Evolutionary conservation across 2,329 filamentous ascomycete species (phyloP), one percentile per base, ranked within the genome.

Genomic region (Neopestalotiopsis clavispora): DNA sequence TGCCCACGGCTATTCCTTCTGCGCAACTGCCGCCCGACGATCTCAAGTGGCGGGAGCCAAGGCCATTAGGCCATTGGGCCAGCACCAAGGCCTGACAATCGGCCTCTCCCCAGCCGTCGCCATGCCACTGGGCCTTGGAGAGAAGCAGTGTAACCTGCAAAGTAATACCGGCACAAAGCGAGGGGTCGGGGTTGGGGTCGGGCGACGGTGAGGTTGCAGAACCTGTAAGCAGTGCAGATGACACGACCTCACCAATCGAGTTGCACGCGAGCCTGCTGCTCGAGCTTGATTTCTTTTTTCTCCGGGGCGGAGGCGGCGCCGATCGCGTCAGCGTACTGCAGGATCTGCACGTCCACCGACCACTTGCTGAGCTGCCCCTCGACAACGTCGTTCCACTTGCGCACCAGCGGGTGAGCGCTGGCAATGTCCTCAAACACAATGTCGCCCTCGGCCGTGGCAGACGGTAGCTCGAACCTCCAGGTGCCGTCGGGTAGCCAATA

Each of bases 401-500:
- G 79, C 52, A 94, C 77, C 64, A 94, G 72, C 49, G 93, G 93
- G 79, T 95, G 93, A 32, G 88, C 86, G 52, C 81, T 83, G 1
- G 91, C 92, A 60, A 94, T 87, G 75, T 91, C 86, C 49, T 83
- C 78, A 72, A 92, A 91, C 0, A 68, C 7, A 10, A 75, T 64
- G 4, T 80, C 78, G 7, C 69, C 69, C 23, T 69, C 71, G 3
- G 64, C 13, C n/a, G 68, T 49, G 10, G 76, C 74, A 4, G 81
- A 80, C 20, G 79, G 75, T 38, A 92, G 86, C 0, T 86, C 81
- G 77, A 87, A 95, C 74, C 81, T 89, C 91, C 92, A 94, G 52
- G 90, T 88, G 0, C 92, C 93, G 75, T 94, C 91, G 12, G 86
- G 81, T 3, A 87, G 87, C 84, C 93, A 93, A 79, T 87, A 94